Conservation (phyloP, 768 basidiomycete genomes). For the Naganishia antarctica region DNA sequence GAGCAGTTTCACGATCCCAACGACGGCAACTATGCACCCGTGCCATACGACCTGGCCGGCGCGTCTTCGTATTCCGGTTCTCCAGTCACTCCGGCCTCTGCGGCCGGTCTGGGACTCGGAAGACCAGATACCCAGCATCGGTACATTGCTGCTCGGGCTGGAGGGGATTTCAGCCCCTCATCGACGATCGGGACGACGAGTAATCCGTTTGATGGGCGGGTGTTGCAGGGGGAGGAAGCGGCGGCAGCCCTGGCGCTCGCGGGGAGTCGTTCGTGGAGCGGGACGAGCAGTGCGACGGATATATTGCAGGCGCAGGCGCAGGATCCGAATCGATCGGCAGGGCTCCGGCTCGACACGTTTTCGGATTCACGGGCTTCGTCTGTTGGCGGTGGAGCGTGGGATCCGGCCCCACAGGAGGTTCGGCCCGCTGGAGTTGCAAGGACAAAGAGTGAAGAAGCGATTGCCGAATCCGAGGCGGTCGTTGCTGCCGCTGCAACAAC, state of each 20-base stretch:
- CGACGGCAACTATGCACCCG: conserved; percentile 11
- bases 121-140: background rate
- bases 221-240: background rate
- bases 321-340: background rate
- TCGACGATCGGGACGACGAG: background rate
- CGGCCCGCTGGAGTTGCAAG: background rate
- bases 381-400: background rate
- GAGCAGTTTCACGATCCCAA: conserved; percentile 6
- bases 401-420: too few relatives aligned
- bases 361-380: background rate
- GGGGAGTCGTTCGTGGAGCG: conserved; percentile 1
- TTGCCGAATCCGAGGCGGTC: conserved; percentile 9
- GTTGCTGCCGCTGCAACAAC: background rate
- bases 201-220: conserved; percentile 1
- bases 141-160: background rate
- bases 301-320: background rate
- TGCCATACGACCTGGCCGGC: background rate
- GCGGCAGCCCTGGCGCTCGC: background rate
- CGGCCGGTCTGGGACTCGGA: background rate
- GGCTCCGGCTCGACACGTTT: conserved; percentile 5
- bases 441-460: conserved; percentile 17
- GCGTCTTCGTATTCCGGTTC: conserved; percentile 12
- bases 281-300: conserved; percentile 1
- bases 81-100: conserved; percentile 4
- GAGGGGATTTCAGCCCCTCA: background rate